phyloP scores from a whole-genome alignment of 345 rosid genomes.

The Hypericum androsaemum region DNA sequence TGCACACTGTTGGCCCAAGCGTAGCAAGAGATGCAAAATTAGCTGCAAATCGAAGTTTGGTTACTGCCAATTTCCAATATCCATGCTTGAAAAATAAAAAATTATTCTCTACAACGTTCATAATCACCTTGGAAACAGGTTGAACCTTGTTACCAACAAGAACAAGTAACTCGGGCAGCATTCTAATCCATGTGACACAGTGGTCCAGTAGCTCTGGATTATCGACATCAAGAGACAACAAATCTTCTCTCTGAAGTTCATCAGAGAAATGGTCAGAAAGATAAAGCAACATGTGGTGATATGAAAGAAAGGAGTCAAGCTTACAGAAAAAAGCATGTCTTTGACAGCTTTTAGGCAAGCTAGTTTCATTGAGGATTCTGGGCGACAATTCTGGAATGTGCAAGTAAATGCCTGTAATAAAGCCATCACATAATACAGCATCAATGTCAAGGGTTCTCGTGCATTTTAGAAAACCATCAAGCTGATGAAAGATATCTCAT shows the following conservation, averaged over 20 bases:
- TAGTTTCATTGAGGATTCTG: slow-evolving; percentile 49
- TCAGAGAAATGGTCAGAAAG: slow-evolving; percentile 6
- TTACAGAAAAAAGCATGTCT: slow-evolving; percentile 70
- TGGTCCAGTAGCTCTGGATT: slow-evolving; percentile 35
- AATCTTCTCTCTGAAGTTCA: slow-evolving; percentile 33
- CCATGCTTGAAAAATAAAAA: background rate
- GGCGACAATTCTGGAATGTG: slow-evolving; percentile 51
- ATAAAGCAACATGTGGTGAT: background rate
- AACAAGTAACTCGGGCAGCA: slow-evolving; percentile 54
- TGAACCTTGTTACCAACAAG: slow-evolving; percentile 50
- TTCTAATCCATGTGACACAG: slow-evolving; percentile 61
- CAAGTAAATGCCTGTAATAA: slow-evolving; percentile 66
- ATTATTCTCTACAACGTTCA: slow-evolving; percentile 5
- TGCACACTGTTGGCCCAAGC: slow-evolving; percentile 48
- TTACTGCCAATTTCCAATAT: background rate
- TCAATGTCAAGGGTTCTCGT: slow-evolving; percentile 6
- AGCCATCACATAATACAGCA: slow-evolving; percentile 9
- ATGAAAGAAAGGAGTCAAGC: slow-evolving; percentile 17
- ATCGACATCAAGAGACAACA: slow-evolving; percentile 25
- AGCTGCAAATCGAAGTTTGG: slow-evolving; percentile 30
- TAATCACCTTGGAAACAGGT: slow-evolving; percentile 47
- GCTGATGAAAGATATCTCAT: slow-evolving; percentile 3
- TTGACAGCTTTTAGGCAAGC: slow-evolving; percentile 51
- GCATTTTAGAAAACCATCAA: background rate
- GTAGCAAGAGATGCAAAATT: slow-evolving; percentile 57